Base-by-base conservation (phyloP, 1,284 basidiomycete species). In the Leccinum subfulvum region DNA sequence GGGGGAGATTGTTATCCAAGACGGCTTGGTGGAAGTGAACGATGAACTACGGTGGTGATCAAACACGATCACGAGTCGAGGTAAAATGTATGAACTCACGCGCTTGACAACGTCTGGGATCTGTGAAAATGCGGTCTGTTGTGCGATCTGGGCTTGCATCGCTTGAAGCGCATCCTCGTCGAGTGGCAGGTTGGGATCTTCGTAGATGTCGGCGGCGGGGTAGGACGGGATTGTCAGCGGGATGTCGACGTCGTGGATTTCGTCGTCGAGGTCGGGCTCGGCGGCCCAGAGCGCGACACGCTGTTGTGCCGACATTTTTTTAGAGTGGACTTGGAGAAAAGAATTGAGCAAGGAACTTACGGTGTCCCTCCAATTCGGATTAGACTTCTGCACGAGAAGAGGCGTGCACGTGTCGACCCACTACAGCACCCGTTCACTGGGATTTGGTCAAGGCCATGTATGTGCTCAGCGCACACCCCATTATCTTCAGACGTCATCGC, bases 1-100 rank as follows among this genome's bases (percentile, higher is more conserved):
- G 92, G 2, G 88, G 81, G 4, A 95, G 84, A 75, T 96, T 94
- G 75, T 95, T 94, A 57, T 93, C 88, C 53, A 92, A 79, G 18
- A 95, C 88, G 16, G 91, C 89, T 84, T 94, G 88, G 73, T 95
- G 91, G 78, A 96, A 96, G 68, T 93, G 91, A 2, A 95, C 87
- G 69, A 96, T 90, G 78, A 96, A 96, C 92, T 95, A 67, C 30
- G 30, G n/a, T 33, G 3, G 10, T 21, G 35, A 39, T 56, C 35
- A 33, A 10, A 33, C 37, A n/a, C 52, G 52, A 41, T 41, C 47
- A 51, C 10, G 26, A 9, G 53, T 18, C 26, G 53, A 35, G 16
- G 53, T 4, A 5, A 13, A 8, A 55, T 8, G 11, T 1, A 54
- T 37, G 51, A 44, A 81, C 88, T 73, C 66, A 91, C 91, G 62